Evolutionary conservation across 768 basidiomycete species (phyloP), one percentile per base, ranked within the genome.

Genomic region (Suillus brevipes): DNA sequence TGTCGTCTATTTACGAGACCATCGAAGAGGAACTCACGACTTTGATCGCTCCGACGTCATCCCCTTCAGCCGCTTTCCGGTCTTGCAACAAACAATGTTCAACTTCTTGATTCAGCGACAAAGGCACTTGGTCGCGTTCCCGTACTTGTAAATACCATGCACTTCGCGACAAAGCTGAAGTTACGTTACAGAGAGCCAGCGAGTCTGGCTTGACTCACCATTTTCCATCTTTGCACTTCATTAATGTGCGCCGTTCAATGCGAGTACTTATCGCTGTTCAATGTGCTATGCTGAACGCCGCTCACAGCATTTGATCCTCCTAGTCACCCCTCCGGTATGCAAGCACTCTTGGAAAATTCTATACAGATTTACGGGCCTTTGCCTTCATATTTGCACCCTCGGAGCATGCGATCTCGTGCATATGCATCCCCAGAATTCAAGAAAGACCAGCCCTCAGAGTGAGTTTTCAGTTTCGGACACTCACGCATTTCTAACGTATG

Each of bases 371-470:
- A 85, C 60, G 85, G 87, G 0, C 89, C 90, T 6, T 84, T 93
- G n/a, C 87, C 91, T 0, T 87, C 86, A 0, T 89, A 92, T 59
- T 81, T 91, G 91, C 23, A 94, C 13, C 97, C 97, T 28, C 86
- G 81, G 60, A 86, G 89, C 20, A 73, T 83, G 53, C 84, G 89
- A 40, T 89, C 89, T 1, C 83, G 90, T n/a, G n/a, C n/a, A n/a
- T n/a, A n/a, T 16, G 97, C 97, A 13, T 55, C n/a, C n/a, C n/a
- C n/a, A n/a, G n/a, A n/a, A n/a, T n/a, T n/a, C n/a, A n/a, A n/a
- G n/a, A n/a, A n/a, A n/a, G n/a, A n/a, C n/a, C n/a, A n/a, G n/a
- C n/a, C n/a, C n/a, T n/a, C n/a, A n/a, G n/a, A n/a, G n/a, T n/a
- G n/a, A n/a, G n/a, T n/a, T n/a, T n/a, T n/a, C n/a, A n/a, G n/a